Conservation (phyloP, 345 rosid genomes). For the Eucalyptus regnans region DNA sequence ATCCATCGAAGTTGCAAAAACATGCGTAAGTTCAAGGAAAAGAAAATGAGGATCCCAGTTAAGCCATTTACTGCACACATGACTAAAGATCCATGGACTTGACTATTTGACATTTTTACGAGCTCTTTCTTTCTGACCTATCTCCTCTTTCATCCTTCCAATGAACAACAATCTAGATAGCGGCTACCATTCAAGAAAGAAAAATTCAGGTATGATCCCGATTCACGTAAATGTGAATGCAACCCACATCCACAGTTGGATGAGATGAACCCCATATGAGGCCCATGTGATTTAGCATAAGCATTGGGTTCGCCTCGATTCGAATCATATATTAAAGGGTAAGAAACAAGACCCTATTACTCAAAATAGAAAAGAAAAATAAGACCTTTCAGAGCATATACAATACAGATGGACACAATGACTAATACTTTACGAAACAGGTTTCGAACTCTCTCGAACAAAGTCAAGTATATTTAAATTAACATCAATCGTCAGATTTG, state of each 20-base stretch:
- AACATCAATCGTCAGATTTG: neutral
- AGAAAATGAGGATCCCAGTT: no score
- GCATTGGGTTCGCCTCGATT: neutral
- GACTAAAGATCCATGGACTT: no score
- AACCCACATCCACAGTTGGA: neutral
- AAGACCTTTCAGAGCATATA: neutral
- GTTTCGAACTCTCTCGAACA: neutral
- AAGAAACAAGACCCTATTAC: neutral
- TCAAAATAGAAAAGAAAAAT: neutral
- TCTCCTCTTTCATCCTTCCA: no score
- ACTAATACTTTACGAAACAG: neutral
- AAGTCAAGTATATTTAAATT: neutral
- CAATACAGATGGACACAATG: neutral
- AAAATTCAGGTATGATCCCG: neutral
- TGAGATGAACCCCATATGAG: neutral
- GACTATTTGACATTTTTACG: no score
- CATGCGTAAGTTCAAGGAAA: no score
- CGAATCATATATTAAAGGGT: neutral
- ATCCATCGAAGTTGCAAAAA: no score
- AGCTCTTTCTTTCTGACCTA: no score
- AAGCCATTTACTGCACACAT: no score
- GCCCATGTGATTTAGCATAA: neutral
- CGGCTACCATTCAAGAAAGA: neutral
- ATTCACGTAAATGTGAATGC: neutral
- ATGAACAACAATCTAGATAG: no score